phyloP scores from a whole-genome alignment of 192 early-diverging fungal genomes.

The Phycomyces nitens region DNA sequence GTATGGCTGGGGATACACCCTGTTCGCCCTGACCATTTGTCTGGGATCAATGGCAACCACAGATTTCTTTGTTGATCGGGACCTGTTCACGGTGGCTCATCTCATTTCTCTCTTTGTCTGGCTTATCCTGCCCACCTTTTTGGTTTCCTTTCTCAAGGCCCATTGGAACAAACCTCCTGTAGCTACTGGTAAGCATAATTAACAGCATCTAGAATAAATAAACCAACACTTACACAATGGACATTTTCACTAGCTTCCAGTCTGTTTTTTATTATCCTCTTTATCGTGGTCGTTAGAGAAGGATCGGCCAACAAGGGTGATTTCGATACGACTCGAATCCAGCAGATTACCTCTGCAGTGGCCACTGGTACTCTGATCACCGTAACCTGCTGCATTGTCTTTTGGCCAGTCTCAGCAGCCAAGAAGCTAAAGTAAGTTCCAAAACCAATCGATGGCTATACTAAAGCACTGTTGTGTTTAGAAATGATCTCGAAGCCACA shows the following conservation, averaged over 20 bases:
- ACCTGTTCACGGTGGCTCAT: slow-evolving; percentile 35
- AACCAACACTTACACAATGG: background rate
- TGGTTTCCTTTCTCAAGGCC: slow-evolving; percentile 50
- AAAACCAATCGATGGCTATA: background rate
- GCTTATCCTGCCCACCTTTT: slow-evolving; percentile 51
- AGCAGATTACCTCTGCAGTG: slow-evolving; percentile 42
- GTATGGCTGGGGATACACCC: slow-evolving; percentile 35
- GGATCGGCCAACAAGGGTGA: slow-evolving; percentile 42
- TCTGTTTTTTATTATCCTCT: slow-evolving; percentile 51
- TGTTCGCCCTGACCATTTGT: slow-evolving; percentile 41
- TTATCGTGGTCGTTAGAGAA: slow-evolving; percentile 48
- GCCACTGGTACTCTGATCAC: slow-evolving; percentile 43
- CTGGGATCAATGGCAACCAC: slow-evolving; percentile 46
- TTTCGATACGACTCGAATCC: slow-evolving; percentile 40
- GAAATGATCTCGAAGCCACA: slow-evolving; percentile 47
- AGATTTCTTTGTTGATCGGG: slow-evolving; percentile 44
- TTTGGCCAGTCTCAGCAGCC: slow-evolving; percentile 54
- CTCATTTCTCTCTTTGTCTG: slow-evolving; percentile 46
- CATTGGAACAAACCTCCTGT: slow-evolving; percentile 52
- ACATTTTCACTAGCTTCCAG: slow-evolving; percentile 31
- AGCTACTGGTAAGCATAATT: slow-evolving; percentile 43
- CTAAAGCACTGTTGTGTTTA: slow-evolving; percentile 9
- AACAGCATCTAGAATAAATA: slow-evolving; percentile 1
- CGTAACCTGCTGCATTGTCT: slow-evolving; percentile 35
- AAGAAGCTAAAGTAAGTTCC: slow-evolving; percentile 47